Percentiles rank a stretch among this genome's conserved stretches.
phyloP scores from a whole-genome alignment of 768 basidiomycete genomes.

The Mycena maculata region DNA sequence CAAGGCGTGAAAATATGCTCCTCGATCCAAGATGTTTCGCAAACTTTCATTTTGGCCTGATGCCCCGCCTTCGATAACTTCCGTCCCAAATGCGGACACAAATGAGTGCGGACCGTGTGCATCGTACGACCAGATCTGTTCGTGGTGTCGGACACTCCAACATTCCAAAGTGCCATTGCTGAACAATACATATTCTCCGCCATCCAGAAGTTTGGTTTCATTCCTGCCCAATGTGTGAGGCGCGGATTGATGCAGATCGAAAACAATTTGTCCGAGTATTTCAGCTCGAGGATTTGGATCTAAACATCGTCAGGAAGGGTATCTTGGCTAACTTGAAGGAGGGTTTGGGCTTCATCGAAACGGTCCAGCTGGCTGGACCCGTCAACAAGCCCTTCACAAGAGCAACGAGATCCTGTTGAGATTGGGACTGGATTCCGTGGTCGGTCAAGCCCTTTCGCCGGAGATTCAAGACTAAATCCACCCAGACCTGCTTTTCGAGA shows the following conservation, averaged over 20 bases:
- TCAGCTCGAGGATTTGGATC: background rate
- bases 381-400: slow-evolving; percentile 18
- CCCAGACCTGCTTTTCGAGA: slow-evolving; percentile 18
- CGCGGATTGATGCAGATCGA: slow-evolving; percentile 21
- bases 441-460: slow-evolving; percentile 23
- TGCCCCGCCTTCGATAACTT: no score
- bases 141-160: no score
- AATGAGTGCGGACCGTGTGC: no score
- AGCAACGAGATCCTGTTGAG: slow-evolving; percentile 13
- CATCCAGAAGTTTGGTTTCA: slow-evolving; percentile 2
- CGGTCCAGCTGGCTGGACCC: slow-evolving; percentile 20
- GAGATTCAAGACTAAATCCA: slow-evolving; percentile 20
- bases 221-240: background rate
- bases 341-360: background rate
- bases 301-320: no score
- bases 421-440: background rate
- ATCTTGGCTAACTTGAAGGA: background rate
- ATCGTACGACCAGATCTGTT: no score
- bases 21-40: no score
- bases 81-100: no score
- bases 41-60: no score
- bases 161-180: slow-evolving; percentile 21
- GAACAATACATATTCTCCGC: slow-evolving; percentile 27
- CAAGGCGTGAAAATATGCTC: no score
- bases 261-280: background rate